phyloP scores from a whole-genome alignment of 1,139 yeast species.

The Arxiozyma slooffiae region DNA sequence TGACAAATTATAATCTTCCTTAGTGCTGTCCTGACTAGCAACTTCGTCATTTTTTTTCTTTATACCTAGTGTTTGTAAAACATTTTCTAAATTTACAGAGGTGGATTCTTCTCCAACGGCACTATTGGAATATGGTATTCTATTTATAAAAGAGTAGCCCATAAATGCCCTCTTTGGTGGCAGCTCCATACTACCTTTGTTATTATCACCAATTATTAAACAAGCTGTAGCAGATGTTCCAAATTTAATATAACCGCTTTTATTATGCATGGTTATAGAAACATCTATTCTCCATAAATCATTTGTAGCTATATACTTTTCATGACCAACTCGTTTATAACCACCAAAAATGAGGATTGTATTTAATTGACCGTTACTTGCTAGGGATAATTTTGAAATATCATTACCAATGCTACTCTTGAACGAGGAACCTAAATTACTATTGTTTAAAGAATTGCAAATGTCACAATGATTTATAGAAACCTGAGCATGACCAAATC shows the following conservation, averaged over 20 bases:
- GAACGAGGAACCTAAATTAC: neutral
- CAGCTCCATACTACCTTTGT: slow-evolving; percentile 11
- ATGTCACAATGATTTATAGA: slow-evolving; percentile 15
- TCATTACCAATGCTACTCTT: neutral
- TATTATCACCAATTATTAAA: slow-evolving; percentile 17
- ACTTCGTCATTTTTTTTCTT: neutral
- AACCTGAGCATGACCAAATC: slow-evolving; percentile 39
- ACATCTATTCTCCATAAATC: slow-evolving; percentile 43
- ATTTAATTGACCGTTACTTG: slow-evolving; percentile 9
- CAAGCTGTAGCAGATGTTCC: slow-evolving; percentile 30
- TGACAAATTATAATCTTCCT: neutral
- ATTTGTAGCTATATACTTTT: slow-evolving; percentile 34
- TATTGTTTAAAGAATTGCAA: neutral
- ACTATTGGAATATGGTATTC: slow-evolving; percentile 1
- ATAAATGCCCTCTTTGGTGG: slow-evolving; percentile 33
- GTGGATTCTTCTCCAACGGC: slow-evolving; percentile 4
- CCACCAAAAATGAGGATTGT: slow-evolving; percentile 38
- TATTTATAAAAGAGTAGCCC: slow-evolving; percentile 19
- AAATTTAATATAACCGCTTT: slow-evolving; percentile 29
- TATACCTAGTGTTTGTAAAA: slow-evolving; percentile 6
- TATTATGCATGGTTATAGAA: slow-evolving; percentile 30
- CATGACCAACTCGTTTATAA: slow-evolving; percentile 25
- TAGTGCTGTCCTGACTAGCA: neutral
- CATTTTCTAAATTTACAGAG: slow-evolving; percentile 10
- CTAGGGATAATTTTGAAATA: neutral